phyloP scores from a whole-genome alignment of 768 basidiomycete species.

The Russula abietina region DNA sequence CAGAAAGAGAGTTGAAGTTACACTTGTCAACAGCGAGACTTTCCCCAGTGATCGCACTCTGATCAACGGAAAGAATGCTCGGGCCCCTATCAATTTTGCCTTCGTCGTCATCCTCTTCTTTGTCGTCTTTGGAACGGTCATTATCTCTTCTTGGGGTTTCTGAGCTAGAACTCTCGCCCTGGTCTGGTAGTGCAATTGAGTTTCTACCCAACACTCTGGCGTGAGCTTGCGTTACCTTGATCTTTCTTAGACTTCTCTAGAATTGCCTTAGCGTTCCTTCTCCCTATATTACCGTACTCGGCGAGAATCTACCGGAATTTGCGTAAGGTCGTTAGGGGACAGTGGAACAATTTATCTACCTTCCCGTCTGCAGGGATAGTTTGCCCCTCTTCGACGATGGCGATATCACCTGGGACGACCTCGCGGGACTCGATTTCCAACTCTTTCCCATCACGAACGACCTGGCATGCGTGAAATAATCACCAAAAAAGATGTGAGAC shows the following conservation, averaged over 20 bases:
- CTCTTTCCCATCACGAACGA: slow-evolving; percentile 39
- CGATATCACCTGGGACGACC: slow-evolving; percentile 41
- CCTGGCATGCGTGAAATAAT: slow-evolving; percentile 6
- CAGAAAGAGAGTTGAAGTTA: slow-evolving; percentile 1
- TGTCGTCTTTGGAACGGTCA: slow-evolving; percentile 8
- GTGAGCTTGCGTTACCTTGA: not conserved
- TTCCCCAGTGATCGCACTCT: slow-evolving; percentile 44
- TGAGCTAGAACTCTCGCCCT: not conserved
- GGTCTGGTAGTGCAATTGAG: not conserved
- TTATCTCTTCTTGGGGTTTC: not conserved
- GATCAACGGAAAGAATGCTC: slow-evolving; percentile 38
- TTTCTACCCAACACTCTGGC: not conserved
- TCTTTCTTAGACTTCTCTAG: slow-evolving; percentile 26
- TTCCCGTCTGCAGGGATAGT: slow-evolving; percentile 44
- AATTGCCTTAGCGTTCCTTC: slow-evolving; percentile 30
- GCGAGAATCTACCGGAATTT: slow-evolving; percentile 33
- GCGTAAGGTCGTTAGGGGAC: not conserved
- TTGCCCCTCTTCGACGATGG: slow-evolving; percentile 39
- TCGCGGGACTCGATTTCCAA: slow-evolving; percentile 41
- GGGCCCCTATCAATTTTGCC: slow-evolving; percentile 35
- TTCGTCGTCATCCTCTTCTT: slow-evolving; percentile 20
- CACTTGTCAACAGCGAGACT: slow-evolving; percentile 43
- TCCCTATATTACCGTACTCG: slow-evolving; percentile 37
- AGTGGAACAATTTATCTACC: slow-evolving; percentile 22
- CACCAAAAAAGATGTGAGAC: not conserved